Percentiles rank a stretch among this genome's conserved stretches.
phyloP scores from a whole-genome alignment of 2,329 filamentous ascomycete species.

The Penicillium crustosum region DNA sequence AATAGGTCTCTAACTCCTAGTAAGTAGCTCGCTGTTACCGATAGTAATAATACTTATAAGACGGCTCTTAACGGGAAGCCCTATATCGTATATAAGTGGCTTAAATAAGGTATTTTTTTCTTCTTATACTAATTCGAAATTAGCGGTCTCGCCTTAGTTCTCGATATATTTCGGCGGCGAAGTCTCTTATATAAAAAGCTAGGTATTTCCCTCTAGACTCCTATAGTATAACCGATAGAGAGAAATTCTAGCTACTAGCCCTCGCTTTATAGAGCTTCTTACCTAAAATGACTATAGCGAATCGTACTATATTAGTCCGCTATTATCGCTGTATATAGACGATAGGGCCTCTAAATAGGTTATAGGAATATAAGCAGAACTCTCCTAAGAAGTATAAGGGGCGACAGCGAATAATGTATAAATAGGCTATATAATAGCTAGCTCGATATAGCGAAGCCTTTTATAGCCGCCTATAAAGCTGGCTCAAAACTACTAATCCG shows the following conservation, averaged over 20 bases:
- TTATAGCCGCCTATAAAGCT: conserved; percentile 55
- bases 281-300: conserved; percentile 46
- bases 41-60: conserved; percentile 38
- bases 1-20: conserved; percentile 52
- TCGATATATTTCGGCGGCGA: conserved; percentile 50
- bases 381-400: background rate
- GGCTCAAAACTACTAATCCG: conserved; percentile 35
- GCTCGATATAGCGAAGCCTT: conserved; percentile 55
- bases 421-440: conserved; percentile 52
- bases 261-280: conserved; percentile 37
- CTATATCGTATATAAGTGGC: conserved; percentile 49
- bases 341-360: conserved; percentile 49
- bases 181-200: conserved; percentile 53
- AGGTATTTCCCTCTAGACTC: conserved; percentile 48
- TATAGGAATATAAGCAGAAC: conserved; percentile 46
- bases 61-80: conserved; percentile 40
- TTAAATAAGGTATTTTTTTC: background rate
- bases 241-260: conserved; percentile 45
- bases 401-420: background rate
- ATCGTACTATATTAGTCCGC: conserved; percentile 55
- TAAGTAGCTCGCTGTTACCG: conserved; percentile 42
- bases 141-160: conserved; percentile 52
- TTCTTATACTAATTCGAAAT: background rate
- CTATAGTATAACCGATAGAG: conserved; percentile 47
- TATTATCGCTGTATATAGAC: conserved; percentile 42